These are phyloP conservation scores for Eurotiales sp. DNA, from an alignment of 2,329 filamentous ascomycete species.

Conservation along the genomic window DNA sequence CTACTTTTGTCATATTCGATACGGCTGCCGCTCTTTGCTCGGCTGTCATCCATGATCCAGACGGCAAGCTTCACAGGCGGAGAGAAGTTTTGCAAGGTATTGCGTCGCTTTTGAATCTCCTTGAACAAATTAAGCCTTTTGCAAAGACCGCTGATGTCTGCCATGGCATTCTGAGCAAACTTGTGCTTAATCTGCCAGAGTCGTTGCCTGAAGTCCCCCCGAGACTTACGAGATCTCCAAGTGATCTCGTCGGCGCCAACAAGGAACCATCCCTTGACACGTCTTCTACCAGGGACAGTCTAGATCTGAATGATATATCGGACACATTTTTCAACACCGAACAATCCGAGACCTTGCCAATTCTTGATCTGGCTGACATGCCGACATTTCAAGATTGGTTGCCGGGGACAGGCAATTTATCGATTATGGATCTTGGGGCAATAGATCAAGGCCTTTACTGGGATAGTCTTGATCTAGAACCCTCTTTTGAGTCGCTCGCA, in stretches of 20 bases:
- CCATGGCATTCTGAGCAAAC: conserved; percentile 21
- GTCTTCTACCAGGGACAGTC: neutral
- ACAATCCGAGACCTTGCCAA: too few relatives aligned
- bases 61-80: conserved; percentile 40
- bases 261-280: too few relatives aligned
- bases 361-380: too few relatives aligned
- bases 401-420: neutral
- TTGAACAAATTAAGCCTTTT: conserved; percentile 22
- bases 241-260: too few relatives aligned
- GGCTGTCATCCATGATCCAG: conserved; percentile 49
- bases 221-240: too few relatives aligned
- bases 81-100: conserved; percentile 42
- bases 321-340: too few relatives aligned
- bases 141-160: conserved; percentile 25
- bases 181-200: conserved; percentile 19
- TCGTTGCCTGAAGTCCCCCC: conserved; percentile 7
- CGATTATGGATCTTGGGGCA: neutral
- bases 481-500: neutral
- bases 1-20: conserved; percentile 51
- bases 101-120: conserved; percentile 31
- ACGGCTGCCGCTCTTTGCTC: conserved; percentile 51
- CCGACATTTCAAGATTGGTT: neutral
- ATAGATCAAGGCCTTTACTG: neutral
- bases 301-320: neutral
- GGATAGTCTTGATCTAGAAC: neutral